These are phyloP conservation scores for Stephania japonica DNA, from an alignment of 164 flowering plant species.

Conservation along the genomic window DNA sequence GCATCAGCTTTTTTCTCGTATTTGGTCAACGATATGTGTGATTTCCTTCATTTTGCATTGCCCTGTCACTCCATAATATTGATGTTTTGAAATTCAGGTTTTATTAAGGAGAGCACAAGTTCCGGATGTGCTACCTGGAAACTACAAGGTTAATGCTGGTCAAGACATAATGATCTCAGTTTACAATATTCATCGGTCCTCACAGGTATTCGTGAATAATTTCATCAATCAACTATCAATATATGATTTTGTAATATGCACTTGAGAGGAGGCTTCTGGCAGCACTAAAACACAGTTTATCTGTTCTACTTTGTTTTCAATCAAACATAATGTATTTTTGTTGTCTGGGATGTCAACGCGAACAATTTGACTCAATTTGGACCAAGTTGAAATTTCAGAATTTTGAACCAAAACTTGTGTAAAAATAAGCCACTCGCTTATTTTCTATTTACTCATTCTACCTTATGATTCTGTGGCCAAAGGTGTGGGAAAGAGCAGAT, in stretches of 20 bases:
- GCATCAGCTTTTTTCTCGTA: neutral
- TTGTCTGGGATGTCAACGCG: no score
- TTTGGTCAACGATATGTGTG: neutral
- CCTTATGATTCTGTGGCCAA: slow-evolving; percentile 12
- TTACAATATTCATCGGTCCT: slow-evolving; percentile 82
- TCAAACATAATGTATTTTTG: neutral
- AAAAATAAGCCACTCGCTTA: neutral
- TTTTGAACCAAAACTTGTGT: neutral
- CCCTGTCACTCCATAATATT: neutral
- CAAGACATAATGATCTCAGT: slow-evolving; percentile 98
- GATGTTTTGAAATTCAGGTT: slow-evolving; percentile 39
- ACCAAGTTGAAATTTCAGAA: neutral
- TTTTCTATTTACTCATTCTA: neutral
- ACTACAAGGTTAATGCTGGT: slow-evolving; percentile 78
- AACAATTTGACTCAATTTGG: no score
- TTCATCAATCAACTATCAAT: neutral
- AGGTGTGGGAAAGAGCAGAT: slow-evolving; percentile 97
- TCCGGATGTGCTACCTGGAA: slow-evolving; percentile 80
- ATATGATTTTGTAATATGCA: neutral
- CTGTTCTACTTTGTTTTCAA: neutral
- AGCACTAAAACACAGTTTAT: neutral
- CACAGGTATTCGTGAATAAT: slow-evolving; percentile 44
- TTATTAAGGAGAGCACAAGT: slow-evolving; percentile 80
- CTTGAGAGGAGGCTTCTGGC: neutral
- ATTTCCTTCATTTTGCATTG: neutral